Conservation (phyloP, 345 rosid species). For the Rhizophora mangle region DNA sequence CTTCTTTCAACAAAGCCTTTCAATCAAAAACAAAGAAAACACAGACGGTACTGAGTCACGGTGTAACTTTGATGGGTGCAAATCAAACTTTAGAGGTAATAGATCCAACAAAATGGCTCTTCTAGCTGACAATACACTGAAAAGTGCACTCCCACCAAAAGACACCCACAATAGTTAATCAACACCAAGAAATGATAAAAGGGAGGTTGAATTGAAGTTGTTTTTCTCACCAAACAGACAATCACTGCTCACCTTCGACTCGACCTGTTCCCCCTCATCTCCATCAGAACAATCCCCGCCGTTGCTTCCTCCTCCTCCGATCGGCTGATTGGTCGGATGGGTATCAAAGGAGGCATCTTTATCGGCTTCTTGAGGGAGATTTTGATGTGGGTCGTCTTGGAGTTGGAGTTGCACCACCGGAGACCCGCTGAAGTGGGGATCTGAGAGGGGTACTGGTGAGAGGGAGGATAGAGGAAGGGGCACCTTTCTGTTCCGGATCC, state of each 20-base stretch:
- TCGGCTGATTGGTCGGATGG: slow-evolving; percentile 39
- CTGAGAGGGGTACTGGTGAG: slow-evolving; percentile 75
- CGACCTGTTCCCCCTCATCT: slow-evolving; percentile 2
- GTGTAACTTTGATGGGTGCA: slow-evolving; percentile 30
- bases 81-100: slow-evolving; percentile 15
- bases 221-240: slow-evolving; percentile 35
- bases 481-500: slow-evolving; percentile 85
- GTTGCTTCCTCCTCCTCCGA: slow-evolving; percentile 30
- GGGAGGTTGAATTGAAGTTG: background rate
- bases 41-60: background rate
- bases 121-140: slow-evolving; percentile 8
- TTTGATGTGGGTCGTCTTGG: slow-evolving; percentile 13
- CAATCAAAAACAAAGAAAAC: slow-evolving; percentile 11
- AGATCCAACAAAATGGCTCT: slow-evolving; percentile 9
- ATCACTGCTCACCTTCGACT: slow-evolving; percentile 21
- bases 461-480: slow-evolving; percentile 75
- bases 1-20: slow-evolving; percentile 25
- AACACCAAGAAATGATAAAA: background rate
- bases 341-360: slow-evolving; percentile 5
- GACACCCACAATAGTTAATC: background rate
- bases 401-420: slow-evolving; percentile 55
- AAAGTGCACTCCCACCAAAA: slow-evolving; percentile 40
- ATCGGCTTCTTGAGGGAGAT: slow-evolving; percentile 8
- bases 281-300: slow-evolving; percentile 18
- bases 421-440: slow-evolving; percentile 54